These are phyloP conservation scores for Penicillium sp. DNA, from an alignment of 2,329 filamentous ascomycete species.

Conservation along the genomic window DNA sequence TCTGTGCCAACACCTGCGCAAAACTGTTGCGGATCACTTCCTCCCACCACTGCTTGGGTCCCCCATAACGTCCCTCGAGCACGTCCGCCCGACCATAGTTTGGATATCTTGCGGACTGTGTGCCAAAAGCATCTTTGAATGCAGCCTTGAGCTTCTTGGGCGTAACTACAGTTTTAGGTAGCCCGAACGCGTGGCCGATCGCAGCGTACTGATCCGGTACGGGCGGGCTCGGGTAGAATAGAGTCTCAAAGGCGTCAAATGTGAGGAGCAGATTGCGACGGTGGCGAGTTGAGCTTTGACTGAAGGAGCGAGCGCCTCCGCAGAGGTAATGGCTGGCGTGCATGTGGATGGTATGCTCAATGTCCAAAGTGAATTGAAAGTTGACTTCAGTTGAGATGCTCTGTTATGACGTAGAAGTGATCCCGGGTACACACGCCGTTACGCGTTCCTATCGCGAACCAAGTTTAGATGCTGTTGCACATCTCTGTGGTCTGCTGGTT, in stretches of 20 bases:
- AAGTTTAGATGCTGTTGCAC: too few relatives aligned
- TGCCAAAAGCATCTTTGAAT: conserved; percentile 35
- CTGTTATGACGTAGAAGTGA: too few relatives aligned
- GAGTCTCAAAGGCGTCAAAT: conserved; percentile 42
- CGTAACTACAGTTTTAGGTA: conserved; percentile 25
- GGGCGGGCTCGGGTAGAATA: conserved; percentile 39
- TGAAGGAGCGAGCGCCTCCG: neutral
- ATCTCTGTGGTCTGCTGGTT: too few relatives aligned
- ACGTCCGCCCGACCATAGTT: conserved; percentile 41
- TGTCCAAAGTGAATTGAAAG: too few relatives aligned
- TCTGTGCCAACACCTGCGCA: conserved; percentile 15
- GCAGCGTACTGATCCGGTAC: conserved; percentile 38
- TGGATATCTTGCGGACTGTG: conserved; percentile 27
- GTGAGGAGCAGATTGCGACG: conserved; percentile 36
- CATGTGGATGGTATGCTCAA: neutral
- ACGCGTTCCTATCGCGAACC: too few relatives aligned
- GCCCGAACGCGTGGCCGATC: conserved; percentile 32
- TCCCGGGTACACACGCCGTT: too few relatives aligned
- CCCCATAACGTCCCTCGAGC: conserved; percentile 31
- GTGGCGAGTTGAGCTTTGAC: neutral
- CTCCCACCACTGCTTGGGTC: conserved; percentile 42
- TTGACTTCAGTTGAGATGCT: too few relatives aligned
- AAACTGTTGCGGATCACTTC: conserved; percentile 39
- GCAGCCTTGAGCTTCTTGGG: conserved; percentile 25
- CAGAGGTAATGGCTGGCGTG: neutral